These are phyloP conservation scores for Citrus sinensis DNA, from an alignment of 345 rosid species.

Conservation along the genomic window DVS_A1.0 CM039161.1:4051001-4051500, in stretches of 20 bases:
- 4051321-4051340: conserved; percentile 13
- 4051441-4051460: too few relatives aligned
- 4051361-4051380: background rate
- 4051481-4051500: too few relatives aligned
- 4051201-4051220: conserved; percentile 34
- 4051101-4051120: conserved; percentile 1
- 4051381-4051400: too few relatives aligned
- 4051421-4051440: too few relatives aligned
- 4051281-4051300: conserved; percentile 27
- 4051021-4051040: conserved; percentile 27
- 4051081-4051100: conserved; percentile 5
- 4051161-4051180: background rate
- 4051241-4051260: conserved; percentile 24
- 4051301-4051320: conserved; percentile 24
- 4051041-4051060: conserved; percentile 33
- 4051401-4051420: too few relatives aligned
- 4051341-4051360: conserved; percentile 16
- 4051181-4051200: background rate
- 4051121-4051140: background rate
- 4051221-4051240: conserved; percentile 7
- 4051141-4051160: conserved; percentile 14
- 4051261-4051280: conserved; percentile 22
- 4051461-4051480: too few relatives aligned
- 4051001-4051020: conserved; percentile 43
- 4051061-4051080: conserved; percentile 42